phyloP scores from a whole-genome alignment of 495 filamentous ascomycete genomes.

The Penicillium taxi region DNA sequence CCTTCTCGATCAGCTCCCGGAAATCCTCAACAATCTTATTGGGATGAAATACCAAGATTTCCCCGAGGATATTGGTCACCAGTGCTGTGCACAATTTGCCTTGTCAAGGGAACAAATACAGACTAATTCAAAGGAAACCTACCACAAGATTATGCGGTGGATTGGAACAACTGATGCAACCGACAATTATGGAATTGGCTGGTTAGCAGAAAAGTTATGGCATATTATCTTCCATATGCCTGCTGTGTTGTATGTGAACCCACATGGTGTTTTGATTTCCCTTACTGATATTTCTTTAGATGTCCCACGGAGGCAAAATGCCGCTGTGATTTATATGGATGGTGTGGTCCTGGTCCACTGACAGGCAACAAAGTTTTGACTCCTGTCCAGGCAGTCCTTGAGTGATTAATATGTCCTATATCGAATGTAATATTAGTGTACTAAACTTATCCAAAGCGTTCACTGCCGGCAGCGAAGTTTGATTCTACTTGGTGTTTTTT shows the following conservation, averaged over 20 bases:
- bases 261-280: background rate
- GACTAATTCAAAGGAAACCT: conserved; percentile 18
- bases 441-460: too few species aligned
- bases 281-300: conserved; percentile 3
- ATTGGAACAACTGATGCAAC: conserved; percentile 14
- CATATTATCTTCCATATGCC: conserved; percentile 18
- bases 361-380: conserved; percentile 1
- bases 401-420: too few species aligned
- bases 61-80: conserved; percentile 20
- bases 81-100: conserved; percentile 33
- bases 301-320: conserved; percentile 10
- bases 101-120: conserved; percentile 19
- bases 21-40: conserved; percentile 9
- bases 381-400: background rate
- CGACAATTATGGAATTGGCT: conserved; percentile 20
- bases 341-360: conserved; percentile 11
- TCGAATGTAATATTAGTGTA: too few species aligned
- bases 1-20: conserved; percentile 10
- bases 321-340: conserved; percentile 15
- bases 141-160: conserved; percentile 23
- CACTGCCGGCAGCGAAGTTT: too few species aligned
- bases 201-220: conserved; percentile 19
- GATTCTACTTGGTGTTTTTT: too few species aligned
- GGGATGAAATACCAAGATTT: conserved; percentile 5
- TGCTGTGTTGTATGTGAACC: conserved; percentile 11